Evolutionary conservation across 2,329 filamentous ascomycete genomes (phyloP).

Genomic region (Periconia macrospinosa): DNA sequence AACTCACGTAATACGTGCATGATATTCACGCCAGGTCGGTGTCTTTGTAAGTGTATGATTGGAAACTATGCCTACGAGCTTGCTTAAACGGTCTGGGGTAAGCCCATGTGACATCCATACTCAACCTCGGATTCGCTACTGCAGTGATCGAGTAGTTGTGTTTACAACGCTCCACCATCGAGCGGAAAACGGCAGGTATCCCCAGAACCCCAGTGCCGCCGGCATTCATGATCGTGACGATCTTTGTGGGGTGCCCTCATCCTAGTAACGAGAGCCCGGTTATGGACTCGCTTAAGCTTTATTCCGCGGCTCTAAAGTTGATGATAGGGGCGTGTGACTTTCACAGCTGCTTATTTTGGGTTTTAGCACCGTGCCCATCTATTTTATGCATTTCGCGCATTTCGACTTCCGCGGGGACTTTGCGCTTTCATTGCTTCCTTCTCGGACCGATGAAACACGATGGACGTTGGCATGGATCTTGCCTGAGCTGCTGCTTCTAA

Average conservation of each 20-base stretch:
- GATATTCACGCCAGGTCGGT: neutral
- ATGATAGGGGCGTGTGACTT: neutral
- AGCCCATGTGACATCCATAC: too few relatives aligned
- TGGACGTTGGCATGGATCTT: neutral
- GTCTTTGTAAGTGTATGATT: neutral
- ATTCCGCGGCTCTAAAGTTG: neutral
- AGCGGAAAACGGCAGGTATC: neutral
- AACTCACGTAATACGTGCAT: neutral
- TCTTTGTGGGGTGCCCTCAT: neutral
- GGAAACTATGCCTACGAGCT: neutral
- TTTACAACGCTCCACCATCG: neutral
- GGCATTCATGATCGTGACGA: neutral
- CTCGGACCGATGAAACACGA: neutral
- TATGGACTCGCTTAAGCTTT: neutral
- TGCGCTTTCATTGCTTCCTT: neutral
- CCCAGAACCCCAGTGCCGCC: neutral
- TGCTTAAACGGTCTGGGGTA: neutral
- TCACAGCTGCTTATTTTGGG: neutral
- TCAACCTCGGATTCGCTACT: neutral
- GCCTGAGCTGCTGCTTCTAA: neutral
- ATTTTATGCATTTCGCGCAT: neutral
- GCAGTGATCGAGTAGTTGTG: neutral
- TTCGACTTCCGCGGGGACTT: neutral
- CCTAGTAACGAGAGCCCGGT: neutral
- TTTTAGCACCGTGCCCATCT: neutral